These are phyloP conservation scores for Leccinum incarnatum DNA, from an alignment of 768 basidiomycete species.

Conservation along the genomic window DNA sequence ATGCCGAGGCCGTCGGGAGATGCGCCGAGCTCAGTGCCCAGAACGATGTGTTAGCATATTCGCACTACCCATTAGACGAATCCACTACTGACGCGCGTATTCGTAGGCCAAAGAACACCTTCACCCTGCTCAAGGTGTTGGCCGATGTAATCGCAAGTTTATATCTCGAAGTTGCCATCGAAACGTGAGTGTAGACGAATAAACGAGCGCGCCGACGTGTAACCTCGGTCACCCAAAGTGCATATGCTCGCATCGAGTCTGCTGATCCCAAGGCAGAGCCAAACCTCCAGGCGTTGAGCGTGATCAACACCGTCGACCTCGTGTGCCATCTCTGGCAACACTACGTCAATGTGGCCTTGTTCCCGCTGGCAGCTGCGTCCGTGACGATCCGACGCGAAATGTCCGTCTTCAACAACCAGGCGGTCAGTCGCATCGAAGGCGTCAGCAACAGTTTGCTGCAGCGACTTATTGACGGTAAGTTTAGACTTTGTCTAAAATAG, in stretches of 20 bases:
- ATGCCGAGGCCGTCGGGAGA: constrained; percentile 93
- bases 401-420: constrained; percentile 87
- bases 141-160: constrained; percentile 79
- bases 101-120: constrained; percentile 81
- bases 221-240: constrained; percentile 41
- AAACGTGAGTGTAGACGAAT: constrained; percentile 65
- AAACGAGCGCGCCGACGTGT: neutral
- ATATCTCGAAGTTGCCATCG: constrained; percentile 89
- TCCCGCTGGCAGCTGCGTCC: constrained; percentile 82
- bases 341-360: constrained; percentile 86
- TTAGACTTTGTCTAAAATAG: neutral
- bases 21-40: constrained; percentile 84
- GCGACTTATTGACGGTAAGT: constrained; percentile 76
- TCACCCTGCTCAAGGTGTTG: constrained; percentile 77
- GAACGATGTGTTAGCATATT: constrained; percentile 73
- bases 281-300: constrained; percentile 60
- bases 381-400: constrained; percentile 91
- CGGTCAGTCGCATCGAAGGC: constrained; percentile 80
- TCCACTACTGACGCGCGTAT: constrained; percentile 2
- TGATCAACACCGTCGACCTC: constrained; percentile 74
- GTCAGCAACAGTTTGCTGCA: constrained; percentile 79
- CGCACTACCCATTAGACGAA: neutral
- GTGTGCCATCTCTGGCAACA: constrained; percentile 97
- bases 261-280: constrained; percentile 81
- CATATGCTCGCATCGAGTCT: constrained; percentile 65